Conservation (phyloP, 495 filamentous ascomycete genomes). For the Trichoderma asperelloides region DNA sequence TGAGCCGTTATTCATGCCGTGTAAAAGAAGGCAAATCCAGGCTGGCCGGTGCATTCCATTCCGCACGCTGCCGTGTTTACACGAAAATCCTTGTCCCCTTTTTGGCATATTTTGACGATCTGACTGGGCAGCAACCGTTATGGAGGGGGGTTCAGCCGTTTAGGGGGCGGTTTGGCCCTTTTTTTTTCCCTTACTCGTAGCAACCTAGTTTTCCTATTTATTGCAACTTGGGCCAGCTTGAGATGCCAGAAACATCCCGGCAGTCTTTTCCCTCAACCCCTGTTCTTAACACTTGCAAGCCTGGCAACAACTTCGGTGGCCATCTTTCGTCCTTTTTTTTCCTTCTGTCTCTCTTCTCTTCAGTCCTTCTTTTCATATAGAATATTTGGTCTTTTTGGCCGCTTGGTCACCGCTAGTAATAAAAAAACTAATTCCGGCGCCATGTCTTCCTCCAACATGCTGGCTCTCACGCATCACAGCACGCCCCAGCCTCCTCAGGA, state of each 20-base stretch:
- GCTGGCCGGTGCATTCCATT: background rate
- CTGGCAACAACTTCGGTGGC: background rate
- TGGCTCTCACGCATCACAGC: conserved; percentile 23
- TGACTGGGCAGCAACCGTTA: background rate
- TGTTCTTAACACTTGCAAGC: background rate
- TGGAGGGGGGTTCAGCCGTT: background rate
- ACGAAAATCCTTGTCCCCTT: background rate
- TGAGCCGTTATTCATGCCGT: background rate
- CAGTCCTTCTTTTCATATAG: background rate
- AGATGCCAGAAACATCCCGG: background rate
- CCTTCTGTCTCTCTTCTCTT: background rate
- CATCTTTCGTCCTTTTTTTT: background rate
- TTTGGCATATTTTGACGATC: background rate
- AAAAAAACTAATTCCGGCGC: background rate
- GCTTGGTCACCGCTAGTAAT: conserved; percentile 1
- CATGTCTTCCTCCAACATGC: conserved; percentile 17
- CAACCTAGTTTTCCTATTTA: background rate
- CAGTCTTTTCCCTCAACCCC: background rate
- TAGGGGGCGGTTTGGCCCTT: background rate
- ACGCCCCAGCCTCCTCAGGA: conserved; percentile 22
- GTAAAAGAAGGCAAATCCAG: background rate
- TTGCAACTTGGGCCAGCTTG: background rate
- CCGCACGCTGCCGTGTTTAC: background rate
- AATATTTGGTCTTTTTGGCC: conserved; percentile 3
- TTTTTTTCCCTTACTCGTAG: background rate